Conservation (phyloP, 495 filamentous ascomycete genomes). For the Penicillium mononematosum region DNA sequence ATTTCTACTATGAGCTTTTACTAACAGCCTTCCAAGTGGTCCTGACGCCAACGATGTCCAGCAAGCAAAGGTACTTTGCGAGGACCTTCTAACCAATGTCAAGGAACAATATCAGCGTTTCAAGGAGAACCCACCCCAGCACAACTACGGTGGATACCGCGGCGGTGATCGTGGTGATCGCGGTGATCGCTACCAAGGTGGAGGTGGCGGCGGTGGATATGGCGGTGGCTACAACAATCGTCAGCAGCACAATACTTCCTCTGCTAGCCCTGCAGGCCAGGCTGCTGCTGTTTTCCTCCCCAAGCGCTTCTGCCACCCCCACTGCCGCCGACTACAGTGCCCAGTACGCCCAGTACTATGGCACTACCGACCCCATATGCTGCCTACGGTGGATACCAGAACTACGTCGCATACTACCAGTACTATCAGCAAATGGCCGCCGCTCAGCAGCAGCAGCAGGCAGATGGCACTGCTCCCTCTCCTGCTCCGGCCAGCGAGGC, state of each 20-base stretch:
- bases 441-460: slow-evolving; percentile 43
- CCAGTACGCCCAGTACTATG: slow-evolving; percentile 83
- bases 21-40: slow-evolving; percentile 59
- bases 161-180: slow-evolving; percentile 30
- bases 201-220: slow-evolving; percentile 29
- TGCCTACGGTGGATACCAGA: slow-evolving; percentile 83
- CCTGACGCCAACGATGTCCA: slow-evolving; percentile 85
- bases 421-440: slow-evolving; percentile 67
- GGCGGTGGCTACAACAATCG: slow-evolving; percentile 39
- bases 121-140: slow-evolving; percentile 78
- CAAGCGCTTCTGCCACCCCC: slow-evolving; percentile 34
- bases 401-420: slow-evolving; percentile 65
- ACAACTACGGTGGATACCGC: slow-evolving; percentile 56
- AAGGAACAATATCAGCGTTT: slow-evolving; percentile 82
- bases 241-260: slow-evolving; percentile 34
- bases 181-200: slow-evolving; percentile 35
- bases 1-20: neutral
- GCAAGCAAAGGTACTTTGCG: slow-evolving; percentile 80
- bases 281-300: slow-evolving; percentile 33
- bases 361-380: slow-evolving; percentile 78
- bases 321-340: slow-evolving; percentile 62
- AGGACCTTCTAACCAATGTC: slow-evolving; percentile 81
- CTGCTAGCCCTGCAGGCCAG: slow-evolving; percentile 38
- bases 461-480: slow-evolving; percentile 51
- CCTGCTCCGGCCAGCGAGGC: slow-evolving; percentile 62